Evolutionary conservation across 345 rosid species (phyloP), one percentile per base, ranked within the genome.

Genomic region (Citrus trifoliata): DNA sequence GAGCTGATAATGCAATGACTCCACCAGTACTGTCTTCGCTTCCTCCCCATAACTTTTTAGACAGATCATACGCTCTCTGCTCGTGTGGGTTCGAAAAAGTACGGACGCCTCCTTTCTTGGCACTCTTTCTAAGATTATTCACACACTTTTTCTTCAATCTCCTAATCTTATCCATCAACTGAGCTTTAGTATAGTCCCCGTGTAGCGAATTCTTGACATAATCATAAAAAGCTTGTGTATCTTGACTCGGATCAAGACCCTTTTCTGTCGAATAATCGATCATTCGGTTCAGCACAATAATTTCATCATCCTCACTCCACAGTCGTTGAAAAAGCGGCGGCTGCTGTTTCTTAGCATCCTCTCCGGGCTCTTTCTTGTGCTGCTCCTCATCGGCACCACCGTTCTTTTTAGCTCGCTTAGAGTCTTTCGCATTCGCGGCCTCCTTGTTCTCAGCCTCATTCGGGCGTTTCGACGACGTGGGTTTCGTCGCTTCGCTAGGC

Each of bases 281-380:
- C 35, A 88, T 51, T 9, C 91, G 91, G 73, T 83, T 79, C 56
- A 90, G 70, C 59, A 90, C 67, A 0, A 83, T 85, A n/a, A 88
- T 77, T 55, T 87, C 93, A 71, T 90, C 90, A 0, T 81, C 83
- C 80, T 88, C 90, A 48, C 88, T 87, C 83, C 88, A 87, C 55
- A 86, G 35, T 5, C 91, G 76, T 71, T 86, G 91, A 30, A 88
- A 88, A 70, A 86, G 77, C 51, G 18, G 4, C 5, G 51, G 51
- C 51, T 46, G 51, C 56, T 67, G 84, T 64, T 81, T 82, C 79
- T 86, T 88, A 0, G 81, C 78, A 22, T 88, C 91, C 30, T 88
- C 89, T 71, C 86, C 82, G 5, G 76, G 70, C 58, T 78, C 79
- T 27, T 65, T 85, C 82, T 70, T 40, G 65, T 76, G 77, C 65